Evolutionary conservation across 1,139 yeast genomes (phyloP).

Genomic region (Sugiyamaella xylanicola): DNA sequence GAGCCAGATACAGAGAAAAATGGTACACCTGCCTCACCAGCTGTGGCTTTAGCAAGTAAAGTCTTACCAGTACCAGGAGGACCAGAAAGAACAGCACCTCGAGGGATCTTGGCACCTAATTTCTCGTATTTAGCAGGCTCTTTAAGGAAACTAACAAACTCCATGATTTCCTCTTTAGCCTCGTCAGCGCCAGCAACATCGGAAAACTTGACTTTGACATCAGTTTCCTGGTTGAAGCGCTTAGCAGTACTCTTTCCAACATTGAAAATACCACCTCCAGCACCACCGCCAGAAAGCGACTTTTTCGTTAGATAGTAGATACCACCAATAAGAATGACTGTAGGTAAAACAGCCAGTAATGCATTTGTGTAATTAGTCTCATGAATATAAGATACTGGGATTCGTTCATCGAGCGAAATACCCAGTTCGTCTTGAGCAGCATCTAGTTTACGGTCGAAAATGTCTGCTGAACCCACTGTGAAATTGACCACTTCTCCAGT

Average conservation of each 20-base stretch:
- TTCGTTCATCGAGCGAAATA: constrained; percentile 65
- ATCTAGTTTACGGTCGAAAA: constrained; percentile 81
- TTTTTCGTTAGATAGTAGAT: constrained; percentile 68
- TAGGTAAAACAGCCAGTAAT: constrained; percentile 75
- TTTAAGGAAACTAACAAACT: constrained; percentile 88
- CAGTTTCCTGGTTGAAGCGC: constrained; percentile 87
- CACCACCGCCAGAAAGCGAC: constrained; percentile 50
- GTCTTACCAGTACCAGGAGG: constrained; percentile 99
- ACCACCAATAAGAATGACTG: constrained; percentile 82
- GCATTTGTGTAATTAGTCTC: constrained; percentile 63
- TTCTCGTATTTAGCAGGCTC: constrained; percentile 89
- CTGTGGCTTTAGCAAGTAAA: constrained; percentile 92
- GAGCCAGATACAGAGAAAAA: constrained; percentile 95
- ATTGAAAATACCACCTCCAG: constrained; percentile 46
- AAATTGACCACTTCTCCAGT: constrained; percentile 48
- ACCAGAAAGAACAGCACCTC: constrained; percentile 96
- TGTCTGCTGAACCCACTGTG: constrained; percentile 86
- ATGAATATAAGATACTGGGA: constrained; percentile 73
- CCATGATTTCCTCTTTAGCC: constrained; percentile 97
- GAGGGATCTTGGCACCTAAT: constrained; percentile 93
- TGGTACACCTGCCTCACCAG: constrained; percentile 98
- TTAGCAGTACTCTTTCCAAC: constrained; percentile 85
- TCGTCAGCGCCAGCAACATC: constrained; percentile 98
- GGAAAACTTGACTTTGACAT: constrained; percentile 79
- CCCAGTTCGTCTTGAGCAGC: constrained; percentile 72